These are phyloP conservation scores for Phytopythium kandeliae DNA, from an alignment of 352 stramenopile species.

Conservation along the genomic window DNA sequence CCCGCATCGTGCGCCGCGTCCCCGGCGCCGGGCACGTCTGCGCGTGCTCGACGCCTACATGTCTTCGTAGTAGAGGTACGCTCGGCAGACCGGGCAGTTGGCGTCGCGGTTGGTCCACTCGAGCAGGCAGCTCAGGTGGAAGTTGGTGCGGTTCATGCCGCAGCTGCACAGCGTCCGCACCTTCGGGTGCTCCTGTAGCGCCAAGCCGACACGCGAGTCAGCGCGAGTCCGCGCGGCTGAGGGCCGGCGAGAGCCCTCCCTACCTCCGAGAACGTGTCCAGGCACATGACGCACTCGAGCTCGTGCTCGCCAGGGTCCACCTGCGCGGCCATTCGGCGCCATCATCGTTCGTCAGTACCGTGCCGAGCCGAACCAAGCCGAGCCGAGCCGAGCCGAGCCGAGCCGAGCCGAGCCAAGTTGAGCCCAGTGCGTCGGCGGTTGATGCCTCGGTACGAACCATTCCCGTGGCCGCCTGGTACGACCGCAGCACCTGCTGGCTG, in stretches of 20 bases:
- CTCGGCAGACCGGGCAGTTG: slow-evolving; percentile 82
- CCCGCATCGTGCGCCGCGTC: too few species aligned
- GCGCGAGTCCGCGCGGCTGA: too few species aligned
- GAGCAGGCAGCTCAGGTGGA: slow-evolving; percentile 84
- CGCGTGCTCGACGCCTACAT: too few species aligned
- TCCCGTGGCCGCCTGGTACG: slow-evolving; percentile 63
- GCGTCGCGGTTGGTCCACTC: slow-evolving; percentile 82
- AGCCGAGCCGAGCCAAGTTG: too few species aligned
- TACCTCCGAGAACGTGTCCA: slow-evolving; percentile 65
- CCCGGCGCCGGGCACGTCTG: too few species aligned
- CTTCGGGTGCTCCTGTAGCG: slow-evolving; percentile 56
- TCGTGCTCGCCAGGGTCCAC: slow-evolving; percentile 57
- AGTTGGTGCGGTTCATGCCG: slow-evolving; percentile 88
- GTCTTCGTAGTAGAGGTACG: slow-evolving; percentile 88
- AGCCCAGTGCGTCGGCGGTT: too few species aligned
- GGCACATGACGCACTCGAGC: slow-evolving; percentile 85
- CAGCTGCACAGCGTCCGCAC: slow-evolving; percentile 84
- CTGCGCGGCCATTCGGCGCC: slow-evolving; percentile 11
- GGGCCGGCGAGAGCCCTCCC: too few species aligned
- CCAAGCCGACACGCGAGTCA: not conserved
- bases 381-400: too few species aligned
- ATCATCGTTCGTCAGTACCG: too few species aligned
- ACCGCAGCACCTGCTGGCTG: slow-evolving; percentile 46
- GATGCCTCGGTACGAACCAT: slow-evolving; percentile 44
- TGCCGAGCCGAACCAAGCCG: too few species aligned